Evolutionary conservation across 2,329 filamentous ascomycete genomes (phyloP), one percentile per base, ranked within the genome.

Genomic region (Alternaria viburni): DNA sequence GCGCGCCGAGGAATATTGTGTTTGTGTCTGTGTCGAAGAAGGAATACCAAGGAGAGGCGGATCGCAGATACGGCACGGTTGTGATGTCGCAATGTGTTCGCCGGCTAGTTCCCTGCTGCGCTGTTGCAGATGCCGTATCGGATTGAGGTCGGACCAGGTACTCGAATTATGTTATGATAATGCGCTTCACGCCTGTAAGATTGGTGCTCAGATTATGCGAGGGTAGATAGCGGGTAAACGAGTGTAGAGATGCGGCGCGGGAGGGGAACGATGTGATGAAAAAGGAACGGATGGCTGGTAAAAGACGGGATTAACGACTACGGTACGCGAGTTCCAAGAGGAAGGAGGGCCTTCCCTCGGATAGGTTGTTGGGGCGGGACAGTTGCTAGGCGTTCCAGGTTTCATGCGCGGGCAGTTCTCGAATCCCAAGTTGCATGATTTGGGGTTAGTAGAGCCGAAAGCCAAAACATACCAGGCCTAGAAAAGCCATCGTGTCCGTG

Each of bases 121-220:
- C 62, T 73, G 72, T 71, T 62, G 70, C 73, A 72, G 54, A 56
- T 56, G 56, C 36, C 26, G 71, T 71, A 26, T 70, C 66, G 64
- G 57, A 49, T 61, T 41, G 17, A 52, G 19, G 44, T 56, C n/a
- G 23, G 49, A 54, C 43, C 54, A 54, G 45, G 56, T 50, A 57
- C 47, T 51, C 36, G 44, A 44, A 57, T 25, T 19, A 49, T 45
- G 61, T 46, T 52, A 6, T 13, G 15, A 21, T n/a, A 28, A 49
- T 57, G 41, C 54, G 49, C 59, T 47, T 54, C 28, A 54, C 54
- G 26, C 6, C n/a, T 3, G 26, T 19, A 23, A 41, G 25, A 28
- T 46, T 51, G 47, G 19, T 32, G 17, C 47, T 10, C 25, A 49
- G 36, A 44, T 32, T 44, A 25, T 28, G 23, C 19, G 28, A 19